Evolutionary conservation across 2,329 filamentous ascomycete species (phyloP), one percentile per base, ranked within the genome.

Genomic region (Colletotrichum tofieldiae): DNA sequence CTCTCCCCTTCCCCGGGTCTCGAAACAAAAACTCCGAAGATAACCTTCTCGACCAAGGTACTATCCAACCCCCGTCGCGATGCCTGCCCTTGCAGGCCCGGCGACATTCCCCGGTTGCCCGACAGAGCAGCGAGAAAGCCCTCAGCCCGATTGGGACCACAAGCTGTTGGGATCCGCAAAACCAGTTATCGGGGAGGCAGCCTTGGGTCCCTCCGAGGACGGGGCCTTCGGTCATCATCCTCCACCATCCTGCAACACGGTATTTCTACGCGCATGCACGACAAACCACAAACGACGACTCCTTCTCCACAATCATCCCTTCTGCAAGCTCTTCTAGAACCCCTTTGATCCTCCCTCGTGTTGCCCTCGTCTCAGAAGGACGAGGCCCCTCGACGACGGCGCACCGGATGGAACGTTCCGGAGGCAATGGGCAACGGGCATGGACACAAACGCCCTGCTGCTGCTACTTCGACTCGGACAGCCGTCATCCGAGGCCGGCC

Each of bases 1-100:
- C 14, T 41, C 29, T 49, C 32, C 47, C 54, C 23, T 20, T 26
- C 60, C 70, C 54, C 54, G 35, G 65, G 52, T 55, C 29, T 60
- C 39, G 55, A 56, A 71, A 55, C 64, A 71, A 71, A 67, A 49
- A 18, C 54, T 70, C 65, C 60, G 66, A 68, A 72, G 60, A 72
- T 72, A 54, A 65, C 60, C 65, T 72, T 65, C 54, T 60, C 54
- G 39, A 64, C 45, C 4, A 72, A 60, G 58, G 43, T 43, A 49
- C 41, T 58, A 23, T 64, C n/a, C 35, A 26, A 32, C 29, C 41
- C 26, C 52, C 35, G 26, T 59, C 32, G 45, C 59, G 47, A 69
- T 69, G 54, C 69, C 60, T 69, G 59, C 52, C 64, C 65, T 52
- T 54, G 59, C 69, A 69, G 45, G 64, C 45, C 63, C 60, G 37